These are phyloP conservation scores for Amanita inopinata DNA, from an alignment of 768 basidiomycete species.

Conservation along the genomic window DNA sequence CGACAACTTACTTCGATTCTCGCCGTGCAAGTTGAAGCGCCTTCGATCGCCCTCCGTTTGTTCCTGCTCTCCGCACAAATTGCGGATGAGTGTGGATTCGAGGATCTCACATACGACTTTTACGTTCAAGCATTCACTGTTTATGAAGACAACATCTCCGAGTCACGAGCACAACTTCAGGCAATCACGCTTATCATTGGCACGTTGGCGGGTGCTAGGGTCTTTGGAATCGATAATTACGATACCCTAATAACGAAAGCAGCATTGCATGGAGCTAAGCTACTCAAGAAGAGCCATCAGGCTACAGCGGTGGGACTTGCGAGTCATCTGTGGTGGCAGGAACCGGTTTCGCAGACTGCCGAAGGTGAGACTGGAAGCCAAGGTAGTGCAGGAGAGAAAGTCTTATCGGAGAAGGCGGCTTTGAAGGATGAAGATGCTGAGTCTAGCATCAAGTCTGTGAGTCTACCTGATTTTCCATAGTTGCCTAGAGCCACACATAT, in stretches of 20 bases:
- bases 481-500: background rate
- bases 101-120: conserved; percentile 94
- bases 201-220: conserved; percentile 77
- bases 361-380: conserved; percentile 26
- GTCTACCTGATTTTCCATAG: conserved; percentile 18
- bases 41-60: conserved; percentile 83
- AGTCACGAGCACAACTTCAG: conserved; percentile 89
- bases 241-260: conserved; percentile 98
- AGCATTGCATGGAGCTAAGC: conserved; percentile 91
- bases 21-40: conserved; percentile 87
- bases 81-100: conserved; percentile 89
- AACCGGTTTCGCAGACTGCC: conserved; percentile 30
- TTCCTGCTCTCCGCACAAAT: conserved; percentile 96
- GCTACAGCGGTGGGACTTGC: conserved; percentile 90
- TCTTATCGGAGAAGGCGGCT: conserved; percentile 27
- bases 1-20: conserved; percentile 91
- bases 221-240: conserved; percentile 93
- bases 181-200: conserved; percentile 96
- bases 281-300: conserved; percentile 98
- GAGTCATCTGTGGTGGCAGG: conserved; percentile 99
- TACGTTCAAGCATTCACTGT: conserved; percentile 97
- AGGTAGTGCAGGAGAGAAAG: conserved; percentile 22
- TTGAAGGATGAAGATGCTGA: conserved; percentile 33
- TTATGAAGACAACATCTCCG: conserved; percentile 96
- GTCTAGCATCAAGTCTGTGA: conserved; percentile 40